Conservation (phyloP, 805 yeast species). For the Kodamaea laetipori region DNA sequence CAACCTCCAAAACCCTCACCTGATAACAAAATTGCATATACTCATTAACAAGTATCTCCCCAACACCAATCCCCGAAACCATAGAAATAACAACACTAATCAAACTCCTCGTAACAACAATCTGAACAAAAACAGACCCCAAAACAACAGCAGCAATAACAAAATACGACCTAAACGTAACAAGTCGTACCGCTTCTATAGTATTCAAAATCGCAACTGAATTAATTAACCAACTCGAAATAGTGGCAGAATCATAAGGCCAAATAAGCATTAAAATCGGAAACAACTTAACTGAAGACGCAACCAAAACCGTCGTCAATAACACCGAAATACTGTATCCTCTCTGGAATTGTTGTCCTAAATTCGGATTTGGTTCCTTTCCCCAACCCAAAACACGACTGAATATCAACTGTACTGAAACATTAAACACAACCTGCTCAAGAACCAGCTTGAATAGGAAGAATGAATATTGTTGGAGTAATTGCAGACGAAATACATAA, state of each 20-base stretch:
- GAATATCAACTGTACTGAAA: constrained; percentile 31
- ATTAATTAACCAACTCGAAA: constrained; percentile 60
- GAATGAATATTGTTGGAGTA: constrained; percentile 54
- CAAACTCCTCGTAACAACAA: constrained; percentile 17
- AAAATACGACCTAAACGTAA: constrained; percentile 22
- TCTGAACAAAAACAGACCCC: constrained; percentile 20
- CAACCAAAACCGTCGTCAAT: constrained; percentile 68
- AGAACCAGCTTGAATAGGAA: constrained; percentile 56
- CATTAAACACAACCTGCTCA: constrained; percentile 46
- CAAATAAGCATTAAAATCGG: constrained; percentile 94
- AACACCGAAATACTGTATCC: constrained; percentile 46
- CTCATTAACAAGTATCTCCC: constrained; percentile 23
- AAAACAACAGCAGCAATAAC: constrained; percentile 19
- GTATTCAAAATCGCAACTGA: constrained; percentile 61
- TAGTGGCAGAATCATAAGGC: constrained; percentile 83
- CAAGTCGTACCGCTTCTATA: constrained; percentile 54
- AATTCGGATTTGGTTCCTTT: constrained; percentile 17
- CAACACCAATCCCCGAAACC: constrained; percentile 15
- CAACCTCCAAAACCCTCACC: not conserved
- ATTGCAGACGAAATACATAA: constrained; percentile 33
- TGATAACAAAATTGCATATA: constrained; percentile 4
- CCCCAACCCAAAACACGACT: constrained; percentile 25
- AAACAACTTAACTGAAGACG: constrained; percentile 78
- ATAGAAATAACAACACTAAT: constrained; percentile 19
- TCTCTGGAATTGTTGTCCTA: constrained; percentile 31